Base-by-base conservation (phyloP, 352 stramenopile genomes). In the Aphanomyces stellatus region DNA sequence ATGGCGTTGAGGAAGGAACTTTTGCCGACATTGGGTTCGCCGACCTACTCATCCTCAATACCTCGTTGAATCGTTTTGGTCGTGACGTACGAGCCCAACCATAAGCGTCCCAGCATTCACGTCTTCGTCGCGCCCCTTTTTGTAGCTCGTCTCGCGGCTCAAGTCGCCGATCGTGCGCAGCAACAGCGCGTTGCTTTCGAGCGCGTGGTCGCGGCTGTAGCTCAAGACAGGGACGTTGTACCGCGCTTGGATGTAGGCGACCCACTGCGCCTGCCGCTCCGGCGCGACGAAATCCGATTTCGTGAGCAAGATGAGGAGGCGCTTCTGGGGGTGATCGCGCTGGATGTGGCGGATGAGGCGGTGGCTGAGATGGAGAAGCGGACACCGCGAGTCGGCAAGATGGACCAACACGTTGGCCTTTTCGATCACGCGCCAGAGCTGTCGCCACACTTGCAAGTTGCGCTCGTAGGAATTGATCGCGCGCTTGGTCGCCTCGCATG, bases 371-470 rank as follows among this genome's bases (percentile, higher is more conserved):
- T 91, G 81, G 25, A 91, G 70, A 33, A 90, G 48, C 6, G 85
- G 85, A 60, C 80, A 91, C 3, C 85, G 83, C 37, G 74, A 76
- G 68, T 93, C 85, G 0, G 80, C 80, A 7, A 93, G 69, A 66
- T 91, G 82, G 25, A 94, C 76, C n/a, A 94, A 70, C 48, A 92
- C 75, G 22, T 85, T 79, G 2, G 82, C 83, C 46, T 81, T 83
- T 71, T 94, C 85, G 11, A 92, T 73, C 46, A 90, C 85, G 53
- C 83, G 79, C 85, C 85, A 94, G 13, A 94, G 67, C 69, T 94
- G 79, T 2, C 83, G 76, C 85, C 85, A 94, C 0, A 92, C 84
- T 57, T 92, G 80, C 17, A 92, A 68, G 51, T 94, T 94, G 34
- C 81, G 78, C 62, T 94, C 85, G 40, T 83, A 94, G 17, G 88